Conservation (phyloP, 306 rosid species). For the barrel medic (Medicago truncatula) region MtrunA17r5.0-ANR NC_053049.1:35856501-35857000, state of each 20-base stretch:
- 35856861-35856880: too few species aligned
- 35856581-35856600: background rate
- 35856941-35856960: too few species aligned
- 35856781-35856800: background rate
- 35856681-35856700: conserved; percentile 29
- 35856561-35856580: background rate
- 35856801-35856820: too few species aligned
- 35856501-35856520: conserved; percentile 18
- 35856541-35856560: background rate
- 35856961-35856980: too few species aligned
- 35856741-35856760: background rate
- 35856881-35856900: too few species aligned
- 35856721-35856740: conserved; percentile 33
- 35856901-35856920: too few species aligned
- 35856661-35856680: conserved; percentile 36
- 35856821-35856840: too few species aligned
- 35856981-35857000: too few species aligned
- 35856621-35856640: conserved; percentile 23
- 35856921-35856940: too few species aligned
- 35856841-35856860: too few species aligned
- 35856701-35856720: conserved; percentile 45
- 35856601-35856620: conserved; percentile 13
- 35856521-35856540: conserved; percentile 25
- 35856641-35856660: conserved; percentile 5
- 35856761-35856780: background rate